Evolutionary conservation across 1,284 basidiomycete species (phyloP).

Genomic region (Marasmius fiardii): DNA sequence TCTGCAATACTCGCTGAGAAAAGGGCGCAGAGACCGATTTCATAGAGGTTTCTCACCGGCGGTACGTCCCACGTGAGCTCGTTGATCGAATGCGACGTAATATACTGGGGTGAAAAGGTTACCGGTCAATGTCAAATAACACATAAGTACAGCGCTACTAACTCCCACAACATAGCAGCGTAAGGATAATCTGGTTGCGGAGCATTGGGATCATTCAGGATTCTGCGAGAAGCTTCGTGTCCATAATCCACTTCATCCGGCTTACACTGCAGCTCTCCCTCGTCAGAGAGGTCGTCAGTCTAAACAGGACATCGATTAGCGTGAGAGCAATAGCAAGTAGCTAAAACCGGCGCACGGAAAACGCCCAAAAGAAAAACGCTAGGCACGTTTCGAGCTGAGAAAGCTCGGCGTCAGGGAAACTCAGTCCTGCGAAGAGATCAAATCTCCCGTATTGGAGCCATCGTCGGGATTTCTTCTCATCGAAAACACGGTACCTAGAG

Average conservation of each 20-base stretch:
- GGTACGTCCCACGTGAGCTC: background rate
- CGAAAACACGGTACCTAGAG: slow-evolving; percentile 27
- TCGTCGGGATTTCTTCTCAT: slow-evolving; percentile 28
- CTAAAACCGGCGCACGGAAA: slow-evolving; percentile 29
- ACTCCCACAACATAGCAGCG: slow-evolving; percentile 4
- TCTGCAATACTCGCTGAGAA: slow-evolving; percentile 18
- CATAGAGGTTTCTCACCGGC: background rate
- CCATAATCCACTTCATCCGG: slow-evolving; percentile 37
- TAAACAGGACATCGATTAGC: slow-evolving; percentile 10
- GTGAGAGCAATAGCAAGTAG: background rate
- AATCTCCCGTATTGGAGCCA: slow-evolving; percentile 28
- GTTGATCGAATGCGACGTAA: background rate
- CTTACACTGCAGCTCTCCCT: slow-evolving; percentile 35
- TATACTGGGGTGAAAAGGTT: background rate
- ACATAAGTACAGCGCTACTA: background rate
- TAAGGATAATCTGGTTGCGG: background rate
- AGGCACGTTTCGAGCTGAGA: slow-evolving; percentile 40
- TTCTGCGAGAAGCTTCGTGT: slow-evolving; percentile 29
- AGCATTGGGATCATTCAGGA: background rate
- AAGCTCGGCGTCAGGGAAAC: slow-evolving; percentile 41
- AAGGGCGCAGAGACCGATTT: background rate
- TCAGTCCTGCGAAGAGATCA: slow-evolving; percentile 39
- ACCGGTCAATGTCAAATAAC: background rate
- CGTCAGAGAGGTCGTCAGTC: slow-evolving; percentile 43
- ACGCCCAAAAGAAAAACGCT: slow-evolving; percentile 45